Conservation (phyloP, 2,329 filamentous ascomycete species). For the Aureobasidium sp. region DNA sequence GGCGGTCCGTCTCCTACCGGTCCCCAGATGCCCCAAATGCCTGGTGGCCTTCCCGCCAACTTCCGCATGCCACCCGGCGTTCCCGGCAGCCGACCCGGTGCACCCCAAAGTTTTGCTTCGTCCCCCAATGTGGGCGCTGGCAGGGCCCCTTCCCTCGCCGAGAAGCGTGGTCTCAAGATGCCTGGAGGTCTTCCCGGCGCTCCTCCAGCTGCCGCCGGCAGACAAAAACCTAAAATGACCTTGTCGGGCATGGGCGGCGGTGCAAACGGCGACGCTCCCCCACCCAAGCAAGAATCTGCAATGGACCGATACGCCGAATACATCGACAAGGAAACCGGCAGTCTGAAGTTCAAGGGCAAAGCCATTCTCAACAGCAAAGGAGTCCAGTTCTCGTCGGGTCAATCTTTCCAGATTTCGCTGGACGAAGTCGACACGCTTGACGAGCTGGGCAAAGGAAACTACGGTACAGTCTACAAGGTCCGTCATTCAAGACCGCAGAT, state of each 20-base stretch:
- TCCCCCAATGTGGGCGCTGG: conserved; percentile 38
- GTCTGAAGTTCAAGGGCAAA: conserved; percentile 85
- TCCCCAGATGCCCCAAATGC: conserved; percentile 13
- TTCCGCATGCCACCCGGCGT: conserved; percentile 35
- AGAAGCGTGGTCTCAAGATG: conserved; percentile 57
- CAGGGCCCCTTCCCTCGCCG: conserved; percentile 50
- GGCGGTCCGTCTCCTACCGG: conserved; percentile 17
- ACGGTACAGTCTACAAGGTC: conserved; percentile 96
- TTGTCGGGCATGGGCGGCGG: conserved; percentile 36
- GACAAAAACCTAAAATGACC: conserved; percentile 34
- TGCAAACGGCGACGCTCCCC: conserved; percentile 19
- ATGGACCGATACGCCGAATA: conserved; percentile 69
- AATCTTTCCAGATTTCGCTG: conserved; percentile 84
- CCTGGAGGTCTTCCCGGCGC: conserved; percentile 43
- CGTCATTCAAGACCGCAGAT: conserved; percentile 66
- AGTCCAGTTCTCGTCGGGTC: conserved; percentile 85
- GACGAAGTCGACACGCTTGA: conserved; percentile 91
- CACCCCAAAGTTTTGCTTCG: conserved; percentile 34
- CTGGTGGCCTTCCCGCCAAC: conserved; percentile 32
- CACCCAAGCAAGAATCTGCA: conserved; percentile 34
- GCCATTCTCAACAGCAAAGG: conserved; percentile 81
- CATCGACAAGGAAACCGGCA: conserved; percentile 85
- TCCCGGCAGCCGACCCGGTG: conserved; percentile 24
- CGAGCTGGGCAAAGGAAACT: conserved; percentile 95
- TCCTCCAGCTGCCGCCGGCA: conserved; percentile 31